Conservation (phyloP, 768 basidiomycete genomes). For the Suillus fuscotomentosus region DNA sequence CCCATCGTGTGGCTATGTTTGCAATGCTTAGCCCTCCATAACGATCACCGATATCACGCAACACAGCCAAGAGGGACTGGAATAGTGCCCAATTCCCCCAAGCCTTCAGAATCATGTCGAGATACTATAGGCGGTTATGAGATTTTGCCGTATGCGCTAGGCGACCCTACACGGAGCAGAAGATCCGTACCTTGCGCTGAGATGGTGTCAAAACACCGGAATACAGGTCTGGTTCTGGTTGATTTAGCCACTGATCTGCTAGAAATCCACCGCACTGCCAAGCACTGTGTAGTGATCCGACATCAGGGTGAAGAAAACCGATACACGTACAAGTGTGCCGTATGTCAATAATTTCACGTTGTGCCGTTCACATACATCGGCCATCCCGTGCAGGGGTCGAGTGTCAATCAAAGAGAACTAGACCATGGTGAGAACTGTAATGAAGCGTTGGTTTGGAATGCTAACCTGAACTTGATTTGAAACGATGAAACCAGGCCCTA, state of each 20-base stretch:
- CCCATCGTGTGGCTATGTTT: slow-evolving; percentile 81
- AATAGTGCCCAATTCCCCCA: slow-evolving; percentile 83
- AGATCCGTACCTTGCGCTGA: slow-evolving; percentile 64
- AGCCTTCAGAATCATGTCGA: slow-evolving; percentile 75
- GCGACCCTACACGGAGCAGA: background rate
- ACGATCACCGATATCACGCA: slow-evolving; percentile 64
- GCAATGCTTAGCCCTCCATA: slow-evolving; percentile 68
- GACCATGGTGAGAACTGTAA: slow-evolving; percentile 10
- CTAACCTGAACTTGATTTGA: slow-evolving; percentile 83
- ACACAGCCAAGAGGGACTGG: slow-evolving; percentile 57
- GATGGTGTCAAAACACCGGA: slow-evolving; percentile 70
- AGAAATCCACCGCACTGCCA: slow-evolving; percentile 81
- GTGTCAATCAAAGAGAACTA: slow-evolving; percentile 84
- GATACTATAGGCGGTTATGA: slow-evolving; percentile 52
- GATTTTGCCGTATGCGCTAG: background rate
- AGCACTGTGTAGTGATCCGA: slow-evolving; percentile 3
- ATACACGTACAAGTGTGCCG: slow-evolving; percentile 64
- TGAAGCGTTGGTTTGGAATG: background rate
- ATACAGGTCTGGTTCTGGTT: slow-evolving; percentile 71
- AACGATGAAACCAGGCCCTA: slow-evolving; percentile 69
- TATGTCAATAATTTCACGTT: slow-evolving; percentile 76
- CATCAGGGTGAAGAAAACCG: slow-evolving; percentile 6
- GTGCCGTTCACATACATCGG: slow-evolving; percentile 72
- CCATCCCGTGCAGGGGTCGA: slow-evolving; percentile 75
- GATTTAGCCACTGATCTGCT: slow-evolving; percentile 69